Base-by-base conservation (phyloP, 192 early-diverging fungal genomes). In the Coemansia asiatica region DNA sequence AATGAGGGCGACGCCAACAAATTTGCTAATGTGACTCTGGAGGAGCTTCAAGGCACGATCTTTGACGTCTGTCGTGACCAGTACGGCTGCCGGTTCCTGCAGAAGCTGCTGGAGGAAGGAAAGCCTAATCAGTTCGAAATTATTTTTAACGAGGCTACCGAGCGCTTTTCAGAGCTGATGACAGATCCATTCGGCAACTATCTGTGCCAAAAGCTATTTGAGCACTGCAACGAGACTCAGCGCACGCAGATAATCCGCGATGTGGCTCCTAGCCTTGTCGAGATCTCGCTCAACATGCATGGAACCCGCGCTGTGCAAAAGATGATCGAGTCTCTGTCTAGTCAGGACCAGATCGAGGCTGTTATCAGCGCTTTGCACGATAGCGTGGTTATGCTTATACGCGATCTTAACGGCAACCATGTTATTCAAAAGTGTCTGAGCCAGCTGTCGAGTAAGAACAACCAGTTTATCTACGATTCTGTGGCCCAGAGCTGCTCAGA, bases 111-210 rank as follows among this genome's bases (percentile, higher is more conserved):
- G 10, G 94, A 95, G 58, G 92, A 93, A 31, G 79, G 87, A 7
- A 84, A 85, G 40, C 84, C 86, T 46, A 66, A 81, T 63, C 83
- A 89, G 38, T 66, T 90, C 3, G 63, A 82, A n/a, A 71, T 87
- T 25, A 93, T 95, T 49, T 93, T 92, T 74, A 71, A 84, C 18
- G 91, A 95, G 65, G 88, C 91, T 2, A 86, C 86, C 63, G 81
- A 79, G 28, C 87, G 90, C 63, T 90, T 93, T 75, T 84, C 86
- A 26, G 89, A 87, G 62, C 79, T 95, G 27, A 94, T 94, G 90
- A 93, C 90, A 25, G 92, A 95, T 79, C 91, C 94, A 1, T 95
- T 95, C 81, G 94, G 94, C 44, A 95, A 95, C 74, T 95, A 95
- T 68, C 81, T 95, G 27, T 94, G 92, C 70, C 94, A 95, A 67